phyloP scores from a whole-genome alignment of 169 alveolate species.

The Plasmodium adleri region DNA sequence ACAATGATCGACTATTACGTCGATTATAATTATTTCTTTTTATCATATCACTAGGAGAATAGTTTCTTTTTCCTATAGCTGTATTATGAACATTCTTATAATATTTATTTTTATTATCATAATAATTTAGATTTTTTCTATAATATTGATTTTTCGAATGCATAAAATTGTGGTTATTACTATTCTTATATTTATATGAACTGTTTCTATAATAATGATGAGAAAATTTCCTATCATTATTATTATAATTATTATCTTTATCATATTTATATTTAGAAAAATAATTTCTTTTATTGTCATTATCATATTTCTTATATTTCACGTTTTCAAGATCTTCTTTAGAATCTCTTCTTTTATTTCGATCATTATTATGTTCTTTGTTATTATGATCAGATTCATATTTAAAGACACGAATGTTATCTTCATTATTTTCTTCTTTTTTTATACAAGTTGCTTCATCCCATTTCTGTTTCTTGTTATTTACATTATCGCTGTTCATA shows the following conservation, averaged over 20 bases:
- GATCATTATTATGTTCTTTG: conserved; percentile 6
- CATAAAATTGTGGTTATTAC: conserved; percentile 18
- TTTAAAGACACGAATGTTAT: conserved; percentile 41
- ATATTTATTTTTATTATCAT: conserved; percentile 17
- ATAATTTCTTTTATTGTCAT: conserved; percentile 5
- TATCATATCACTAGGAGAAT: conserved; percentile 12
- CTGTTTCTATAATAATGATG: conserved; percentile 36
- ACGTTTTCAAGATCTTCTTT: neutral
- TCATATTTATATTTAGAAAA: conserved; percentile 17
- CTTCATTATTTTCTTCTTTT: conserved; percentile 24
- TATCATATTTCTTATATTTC: conserved; percentile 6
- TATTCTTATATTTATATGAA: conserved; percentile 36
- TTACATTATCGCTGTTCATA: conserved; percentile 26
- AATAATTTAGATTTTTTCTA: conserved; percentile 37
- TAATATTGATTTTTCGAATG: conserved; percentile 10
- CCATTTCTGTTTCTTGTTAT: neutral
- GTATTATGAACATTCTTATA: conserved; percentile 21
- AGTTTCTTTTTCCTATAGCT: conserved; percentile 25
- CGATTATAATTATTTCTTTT: conserved; percentile 23
- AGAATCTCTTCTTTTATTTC: conserved; percentile 10
- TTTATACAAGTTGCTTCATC: neutral
- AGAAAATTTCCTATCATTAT: too few relatives aligned
- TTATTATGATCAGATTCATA: conserved; percentile 55
- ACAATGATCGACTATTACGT: conserved; percentile 1
- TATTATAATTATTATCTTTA: conserved; percentile 1